A percentile compares a stretch with the other conserved stretches of the same genome.
Conservation (phyloP, 2,329 filamentous ascomycete genomes). For the Balansia obtecta region DNA sequence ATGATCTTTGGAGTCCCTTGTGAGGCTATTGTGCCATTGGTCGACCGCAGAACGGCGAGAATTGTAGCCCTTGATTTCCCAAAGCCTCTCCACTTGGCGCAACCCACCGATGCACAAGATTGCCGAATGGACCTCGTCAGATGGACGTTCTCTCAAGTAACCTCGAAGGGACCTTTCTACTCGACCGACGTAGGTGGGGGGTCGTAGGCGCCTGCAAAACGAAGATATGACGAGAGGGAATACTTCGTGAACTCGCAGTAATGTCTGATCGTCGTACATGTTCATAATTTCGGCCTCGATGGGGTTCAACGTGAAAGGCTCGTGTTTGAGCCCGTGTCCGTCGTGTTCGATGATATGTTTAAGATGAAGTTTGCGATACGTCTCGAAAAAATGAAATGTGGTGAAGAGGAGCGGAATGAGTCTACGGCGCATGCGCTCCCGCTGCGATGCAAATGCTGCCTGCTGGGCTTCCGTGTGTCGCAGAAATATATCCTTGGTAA, state of each 20-base stretch:
- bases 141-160: slow-evolving; percentile 49
- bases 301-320: slow-evolving; percentile 48
- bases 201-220: slow-evolving; percentile 48
- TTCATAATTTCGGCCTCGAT: slow-evolving; percentile 50
- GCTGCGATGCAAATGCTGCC: slow-evolving; percentile 45
- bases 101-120: slow-evolving; percentile 49
- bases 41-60: slow-evolving; percentile 46
- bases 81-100: slow-evolving; percentile 49
- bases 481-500: slow-evolving; percentile 53
- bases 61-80: slow-evolving; percentile 57
- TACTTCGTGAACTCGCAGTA: slow-evolving; percentile 50
- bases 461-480: slow-evolving; percentile 42
- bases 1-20: slow-evolving; percentile 32
- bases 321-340: slow-evolving; percentile 36
- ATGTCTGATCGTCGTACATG: slow-evolving; percentile 51
- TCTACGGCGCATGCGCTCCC: slow-evolving; percentile 51
- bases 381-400: slow-evolving; percentile 57
- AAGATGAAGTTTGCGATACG: slow-evolving; percentile 46
- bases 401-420: slow-evolving; percentile 53
- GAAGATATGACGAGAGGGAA: slow-evolving; percentile 53
- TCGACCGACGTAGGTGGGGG: slow-evolving; percentile 51
- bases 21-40: slow-evolving; percentile 42
- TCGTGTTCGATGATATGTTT: slow-evolving; percentile 40
- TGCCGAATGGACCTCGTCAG: slow-evolving; percentile 49
- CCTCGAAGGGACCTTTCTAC: slow-evolving; percentile 50